These are phyloP conservation scores for Takakia lepidozioides DNA, from an alignment of 225 moss, liverwort and hornwort species.

Conservation along the genomic window DNA sequence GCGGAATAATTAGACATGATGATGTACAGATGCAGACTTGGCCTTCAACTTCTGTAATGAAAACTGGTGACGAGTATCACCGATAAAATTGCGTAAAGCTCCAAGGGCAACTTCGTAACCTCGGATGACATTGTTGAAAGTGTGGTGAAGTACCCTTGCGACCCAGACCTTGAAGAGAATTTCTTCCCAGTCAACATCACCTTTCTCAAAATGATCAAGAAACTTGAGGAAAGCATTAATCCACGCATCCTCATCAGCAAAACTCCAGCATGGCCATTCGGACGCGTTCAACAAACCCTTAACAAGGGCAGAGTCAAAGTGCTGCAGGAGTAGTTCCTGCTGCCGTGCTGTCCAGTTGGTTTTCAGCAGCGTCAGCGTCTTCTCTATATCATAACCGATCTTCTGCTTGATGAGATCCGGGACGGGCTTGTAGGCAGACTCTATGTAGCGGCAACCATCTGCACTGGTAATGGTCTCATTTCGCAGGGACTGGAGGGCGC, in stretches of 20 bases:
- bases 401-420: slow-evolving; percentile 39
- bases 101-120: slow-evolving; percentile 38
- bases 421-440: slow-evolving; percentile 19
- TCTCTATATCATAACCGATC: slow-evolving; percentile 38
- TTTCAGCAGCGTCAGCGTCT: slow-evolving; percentile 26
- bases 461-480: slow-evolving; percentile 11
- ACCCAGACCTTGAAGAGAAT: slow-evolving; percentile 44
- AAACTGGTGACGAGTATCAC: slow-evolving; percentile 31
- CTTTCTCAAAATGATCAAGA: slow-evolving; percentile 36
- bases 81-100: slow-evolving; percentile 26
- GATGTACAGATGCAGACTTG: slow-evolving; percentile 6
- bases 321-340: slow-evolving; percentile 32
- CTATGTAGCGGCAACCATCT: slow-evolving; percentile 22
- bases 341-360: slow-evolving; percentile 31
- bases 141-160: slow-evolving; percentile 36
- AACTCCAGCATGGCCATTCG: slow-evolving; percentile 46
- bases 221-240: slow-evolving; percentile 23
- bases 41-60: slow-evolving; percentile 10
- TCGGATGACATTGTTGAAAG: slow-evolving; percentile 29
- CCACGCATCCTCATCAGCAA: slow-evolving; percentile 43
- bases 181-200: slow-evolving; percentile 43
- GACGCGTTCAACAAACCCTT: slow-evolving; percentile 23
- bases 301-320: slow-evolving; percentile 33
- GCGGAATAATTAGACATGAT: too few relatives aligned
- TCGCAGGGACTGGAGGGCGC: slow-evolving; percentile 26